Evolutionary conservation across 805 yeast species (phyloP).

Genomic region (Monosporozyma unispora): DNA sequence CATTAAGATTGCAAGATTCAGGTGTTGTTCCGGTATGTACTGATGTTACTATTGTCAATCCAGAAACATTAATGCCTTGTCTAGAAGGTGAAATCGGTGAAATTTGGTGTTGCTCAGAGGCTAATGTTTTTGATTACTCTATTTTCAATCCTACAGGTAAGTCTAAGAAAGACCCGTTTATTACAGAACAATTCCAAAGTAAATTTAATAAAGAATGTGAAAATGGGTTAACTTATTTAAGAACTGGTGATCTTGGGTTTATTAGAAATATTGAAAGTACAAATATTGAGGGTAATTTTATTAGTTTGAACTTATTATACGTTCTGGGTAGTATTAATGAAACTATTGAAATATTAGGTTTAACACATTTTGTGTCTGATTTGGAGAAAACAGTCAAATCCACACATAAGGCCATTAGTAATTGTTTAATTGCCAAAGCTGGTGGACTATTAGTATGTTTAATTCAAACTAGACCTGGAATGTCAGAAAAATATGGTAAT

Average conservation of each 20-base stretch:
- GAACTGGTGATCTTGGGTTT: slow-evolving; percentile 95
- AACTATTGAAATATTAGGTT: slow-evolving; percentile 84
- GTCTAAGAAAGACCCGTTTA: slow-evolving; percentile 44
- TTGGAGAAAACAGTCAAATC: slow-evolving; percentile 61
- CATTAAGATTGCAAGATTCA: slow-evolving; percentile 78
- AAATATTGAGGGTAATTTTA: slow-evolving; percentile 31
- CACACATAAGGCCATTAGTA: slow-evolving; percentile 36
- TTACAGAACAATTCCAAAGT: slow-evolving; percentile 50
- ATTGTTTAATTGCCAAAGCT: slow-evolving; percentile 67
- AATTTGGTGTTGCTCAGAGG: slow-evolving; percentile 91
- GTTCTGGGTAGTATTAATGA: slow-evolving; percentile 77
- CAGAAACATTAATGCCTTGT: slow-evolving; percentile 76
- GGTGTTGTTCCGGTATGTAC: slow-evolving; percentile 96
- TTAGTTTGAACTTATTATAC: slow-evolving; percentile 64
- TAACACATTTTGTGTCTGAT: slow-evolving; percentile 84
- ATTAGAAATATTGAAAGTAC: slow-evolving; percentile 59
- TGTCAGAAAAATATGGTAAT: slow-evolving; percentile 46
- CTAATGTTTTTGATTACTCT: slow-evolving; percentile 56
- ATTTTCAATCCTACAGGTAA: slow-evolving; percentile 33
- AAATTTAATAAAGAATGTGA: slow-evolving; percentile 53
- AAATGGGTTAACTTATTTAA: slow-evolving; percentile 52
- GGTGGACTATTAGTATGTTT: slow-evolving; percentile 72
- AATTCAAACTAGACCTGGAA: slow-evolving; percentile 48
- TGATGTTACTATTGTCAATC: slow-evolving; percentile 88
- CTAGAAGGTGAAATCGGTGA: slow-evolving; percentile 91